Conservation (phyloP, 2,329 filamentous ascomycete genomes). For the Biscogniauxia mediterranea region DNA sequence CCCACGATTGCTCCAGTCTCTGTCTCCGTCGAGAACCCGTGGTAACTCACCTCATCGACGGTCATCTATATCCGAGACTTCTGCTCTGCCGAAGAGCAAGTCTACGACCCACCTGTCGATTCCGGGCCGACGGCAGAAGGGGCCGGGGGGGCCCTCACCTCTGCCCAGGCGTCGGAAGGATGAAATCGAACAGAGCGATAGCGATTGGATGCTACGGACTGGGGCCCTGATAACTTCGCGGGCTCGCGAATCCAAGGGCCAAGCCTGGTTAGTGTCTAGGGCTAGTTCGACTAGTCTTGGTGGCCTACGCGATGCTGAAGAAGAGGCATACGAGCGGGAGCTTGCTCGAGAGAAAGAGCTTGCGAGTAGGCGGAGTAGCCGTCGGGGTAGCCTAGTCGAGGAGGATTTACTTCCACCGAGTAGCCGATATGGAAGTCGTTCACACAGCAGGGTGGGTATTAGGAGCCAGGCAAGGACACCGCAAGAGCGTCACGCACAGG, state of each 20-base stretch:
- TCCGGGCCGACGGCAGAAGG: slow-evolving; percentile 23
- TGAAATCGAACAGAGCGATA: slow-evolving; percentile 45
- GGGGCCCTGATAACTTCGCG: slow-evolving; percentile 62
- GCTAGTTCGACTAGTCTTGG: slow-evolving; percentile 63
- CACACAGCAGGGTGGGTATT: slow-evolving; percentile 43
- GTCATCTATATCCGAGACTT: slow-evolving; percentile 35
- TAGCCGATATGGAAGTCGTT: slow-evolving; percentile 49
- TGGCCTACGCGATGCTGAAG: slow-evolving; percentile 50
- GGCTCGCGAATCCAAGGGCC: slow-evolving; percentile 65
- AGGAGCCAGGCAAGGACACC: slow-evolving; percentile 46
- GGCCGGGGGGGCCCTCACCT: slow-evolving; percentile 24
- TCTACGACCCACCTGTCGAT: slow-evolving; percentile 55
- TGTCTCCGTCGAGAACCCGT: slow-evolving; percentile 49
- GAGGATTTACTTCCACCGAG: slow-evolving; percentile 39
- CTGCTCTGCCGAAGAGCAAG: slow-evolving; percentile 56
- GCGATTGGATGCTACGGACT: slow-evolving; percentile 64
- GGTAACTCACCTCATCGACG: slow-evolving; percentile 46
- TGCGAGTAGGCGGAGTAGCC: slow-evolving; percentile 47
- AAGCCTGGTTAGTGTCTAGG: slow-evolving; percentile 65
- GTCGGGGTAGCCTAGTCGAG: slow-evolving; percentile 44
- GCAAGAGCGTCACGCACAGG: slow-evolving; percentile 38
- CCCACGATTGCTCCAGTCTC: slow-evolving; percentile 59
- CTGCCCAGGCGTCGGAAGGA: slow-evolving; percentile 31
- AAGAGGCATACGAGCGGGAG: slow-evolving; percentile 52
- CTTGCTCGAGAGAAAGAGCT: slow-evolving; percentile 50